Conservation (phyloP, 192 early-diverging fungal species). For the Entomortierella parvispora region DNA sequence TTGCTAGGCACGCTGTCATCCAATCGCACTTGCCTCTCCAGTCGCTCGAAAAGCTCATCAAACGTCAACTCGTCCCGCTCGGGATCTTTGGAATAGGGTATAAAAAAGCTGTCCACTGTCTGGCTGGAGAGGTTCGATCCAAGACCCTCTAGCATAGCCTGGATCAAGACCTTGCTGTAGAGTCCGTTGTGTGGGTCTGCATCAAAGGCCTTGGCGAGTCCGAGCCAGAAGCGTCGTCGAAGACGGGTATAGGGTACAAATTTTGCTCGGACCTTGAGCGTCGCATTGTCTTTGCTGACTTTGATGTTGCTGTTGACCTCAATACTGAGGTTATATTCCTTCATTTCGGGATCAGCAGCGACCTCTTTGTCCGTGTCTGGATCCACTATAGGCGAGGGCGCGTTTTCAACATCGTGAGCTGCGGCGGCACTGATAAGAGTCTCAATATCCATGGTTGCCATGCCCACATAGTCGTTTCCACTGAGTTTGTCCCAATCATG, state of each 20-base stretch:
- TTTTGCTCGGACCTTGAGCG: slow-evolving; percentile 64
- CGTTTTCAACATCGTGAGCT: slow-evolving; percentile 12
- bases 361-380: slow-evolving; percentile 29
- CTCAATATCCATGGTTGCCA: slow-evolving; percentile 59
- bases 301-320: slow-evolving; percentile 33
- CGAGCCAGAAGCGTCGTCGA: slow-evolving; percentile 79
- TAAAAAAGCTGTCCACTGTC: slow-evolving; percentile 71
- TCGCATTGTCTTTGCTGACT: slow-evolving; percentile 32
- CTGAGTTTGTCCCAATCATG: slow-evolving; percentile 82
- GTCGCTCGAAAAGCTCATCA: slow-evolving; percentile 68
- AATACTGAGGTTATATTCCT: slow-evolving; percentile 31
- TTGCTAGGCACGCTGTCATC: slow-evolving; percentile 32
- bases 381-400: slow-evolving; percentile 9
- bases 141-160: slow-evolving; percentile 77
- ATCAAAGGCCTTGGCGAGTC: slow-evolving; percentile 74
- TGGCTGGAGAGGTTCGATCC: slow-evolving; percentile 73
- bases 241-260: slow-evolving; percentile 78
- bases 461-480: slow-evolving; percentile 76
- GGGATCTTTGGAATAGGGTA: slow-evolving; percentile 60
- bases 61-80: slow-evolving; percentile 71
- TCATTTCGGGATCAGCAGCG: slow-evolving; percentile 33
- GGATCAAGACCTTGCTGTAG: slow-evolving; percentile 60
- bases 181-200: slow-evolving; percentile 62
- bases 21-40: slow-evolving; percentile 62
- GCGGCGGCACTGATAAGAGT: slow-evolving; percentile 58